Evolutionary conservation across 1,284 basidiomycete species (phyloP).

Genomic region (Boletus smithii): DNA sequence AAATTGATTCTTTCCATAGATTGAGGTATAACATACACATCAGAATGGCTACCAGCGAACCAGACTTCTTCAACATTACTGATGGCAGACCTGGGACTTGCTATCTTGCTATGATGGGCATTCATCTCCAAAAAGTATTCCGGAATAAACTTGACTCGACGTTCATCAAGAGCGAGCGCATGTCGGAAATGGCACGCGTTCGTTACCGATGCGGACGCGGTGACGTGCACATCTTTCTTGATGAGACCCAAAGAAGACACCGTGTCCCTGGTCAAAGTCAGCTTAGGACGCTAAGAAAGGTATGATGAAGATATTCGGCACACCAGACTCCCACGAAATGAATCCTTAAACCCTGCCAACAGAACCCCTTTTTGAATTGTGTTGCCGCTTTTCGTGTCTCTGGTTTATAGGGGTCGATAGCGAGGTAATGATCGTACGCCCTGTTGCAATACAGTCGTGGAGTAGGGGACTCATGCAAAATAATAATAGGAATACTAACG

Average conservation of each 20-base stretch:
- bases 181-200: constrained; percentile 38
- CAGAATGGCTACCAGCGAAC: not conserved
- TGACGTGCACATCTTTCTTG: constrained; percentile 17
- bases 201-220: constrained; percentile 5
- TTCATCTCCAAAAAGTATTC: constrained; percentile 31
- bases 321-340: constrained; percentile 42
- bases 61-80: not conserved
- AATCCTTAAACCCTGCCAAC: constrained; percentile 20
- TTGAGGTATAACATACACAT: not conserved
- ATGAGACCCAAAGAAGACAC: constrained; percentile 35
- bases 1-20: not conserved
- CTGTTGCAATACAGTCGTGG: constrained; percentile 27
- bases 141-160: constrained; percentile 38
- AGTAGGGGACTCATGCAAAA: too few species aligned
- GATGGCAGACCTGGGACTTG: too few species aligned
- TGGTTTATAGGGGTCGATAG: constrained; percentile 1
- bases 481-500: too few species aligned
- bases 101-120: constrained; percentile 22
- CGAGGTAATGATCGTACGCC: constrained; percentile 35
- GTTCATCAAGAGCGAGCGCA: constrained; percentile 39
- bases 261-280: constrained; percentile 37
- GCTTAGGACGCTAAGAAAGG: not conserved
- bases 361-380: constrained; percentile 35
- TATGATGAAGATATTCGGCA: not conserved
- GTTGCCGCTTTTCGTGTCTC: not conserved